phyloP scores from a whole-genome alignment of 2,329 filamentous ascomycete species.

The Phialophora verrucosa region DNA sequence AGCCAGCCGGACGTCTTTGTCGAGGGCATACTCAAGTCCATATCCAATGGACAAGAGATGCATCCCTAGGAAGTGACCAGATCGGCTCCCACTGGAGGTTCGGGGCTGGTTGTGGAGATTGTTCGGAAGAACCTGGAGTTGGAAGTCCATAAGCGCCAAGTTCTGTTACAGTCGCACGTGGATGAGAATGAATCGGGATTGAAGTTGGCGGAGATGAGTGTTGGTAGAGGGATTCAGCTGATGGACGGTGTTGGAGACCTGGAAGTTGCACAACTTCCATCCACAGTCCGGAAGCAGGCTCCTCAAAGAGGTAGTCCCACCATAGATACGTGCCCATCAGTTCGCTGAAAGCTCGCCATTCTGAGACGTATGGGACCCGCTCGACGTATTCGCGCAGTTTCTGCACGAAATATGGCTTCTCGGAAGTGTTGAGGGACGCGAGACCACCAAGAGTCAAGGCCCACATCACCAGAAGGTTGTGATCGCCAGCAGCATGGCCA shows the following conservation, averaged over 20 bases:
- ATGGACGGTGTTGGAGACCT: neutral
- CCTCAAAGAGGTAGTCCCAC: slow-evolving; percentile 27
- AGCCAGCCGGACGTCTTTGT: slow-evolving; percentile 34
- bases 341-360: slow-evolving; percentile 19
- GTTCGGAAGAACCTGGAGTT: slow-evolving; percentile 1
- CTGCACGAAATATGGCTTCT: slow-evolving; percentile 16
- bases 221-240: neutral
- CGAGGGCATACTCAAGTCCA: slow-evolving; percentile 19
- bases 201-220: neutral
- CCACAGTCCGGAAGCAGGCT: slow-evolving; percentile 19
- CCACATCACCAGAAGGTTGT: slow-evolving; percentile 22
- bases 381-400: slow-evolving; percentile 19
- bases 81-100: slow-evolving; percentile 1
- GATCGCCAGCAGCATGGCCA: slow-evolving; percentile 3
- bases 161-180: neutral
- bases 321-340: slow-evolving; percentile 26
- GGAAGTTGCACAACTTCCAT: slow-evolving; percentile 12
- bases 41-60: slow-evolving; percentile 2
- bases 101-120: neutral
- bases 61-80: slow-evolving; percentile 1
- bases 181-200: neutral
- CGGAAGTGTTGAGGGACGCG: slow-evolving; percentile 18
- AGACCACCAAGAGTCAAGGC: slow-evolving; percentile 19
- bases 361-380: slow-evolving; percentile 1
- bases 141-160: slow-evolving; percentile 1